Percentiles rank a stretch among this genome's conserved stretches.
These are phyloP conservation scores for Linnemannia schmuckeri DNA, from an alignment of 192 early-diverging fungal species.

Conservation along the genomic window DNA sequence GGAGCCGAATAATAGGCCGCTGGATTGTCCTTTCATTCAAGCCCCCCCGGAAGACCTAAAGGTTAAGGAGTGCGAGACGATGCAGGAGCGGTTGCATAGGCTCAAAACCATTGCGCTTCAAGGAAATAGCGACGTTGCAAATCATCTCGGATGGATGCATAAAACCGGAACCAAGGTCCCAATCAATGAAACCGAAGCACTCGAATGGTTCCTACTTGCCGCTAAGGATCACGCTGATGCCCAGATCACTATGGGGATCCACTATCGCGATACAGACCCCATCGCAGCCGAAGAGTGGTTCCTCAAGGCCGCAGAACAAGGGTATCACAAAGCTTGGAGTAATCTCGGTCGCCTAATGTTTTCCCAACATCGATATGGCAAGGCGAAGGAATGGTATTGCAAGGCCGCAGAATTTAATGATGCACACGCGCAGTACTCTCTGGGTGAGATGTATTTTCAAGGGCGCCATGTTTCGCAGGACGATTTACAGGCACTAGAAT, in stretches of 20 bases:
- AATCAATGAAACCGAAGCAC: background rate
- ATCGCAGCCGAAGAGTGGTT: conserved; percentile 4
- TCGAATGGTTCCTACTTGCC: background rate
- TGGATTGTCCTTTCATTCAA: conserved; percentile 2
- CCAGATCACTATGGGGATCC: background rate
- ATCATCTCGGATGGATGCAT: background rate
- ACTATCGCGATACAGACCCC: conserved; percentile 5
- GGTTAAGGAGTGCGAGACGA: background rate
- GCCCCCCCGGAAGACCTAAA: background rate
- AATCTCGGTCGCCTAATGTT: conserved; percentile 7
- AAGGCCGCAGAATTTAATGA: conserved; percentile 1
- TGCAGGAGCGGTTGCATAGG: background rate
- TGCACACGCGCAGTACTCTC: conserved; percentile 11
- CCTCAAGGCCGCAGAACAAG: conserved; percentile 10
- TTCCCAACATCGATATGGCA: background rate
- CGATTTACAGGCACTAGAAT: conserved; percentile 1
- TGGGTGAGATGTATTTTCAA: conserved; percentile 7
- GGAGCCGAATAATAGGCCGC: background rate
- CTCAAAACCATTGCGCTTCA: background rate
- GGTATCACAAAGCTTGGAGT: background rate
- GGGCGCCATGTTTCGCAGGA: background rate
- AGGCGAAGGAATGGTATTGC: conserved; percentile 9
- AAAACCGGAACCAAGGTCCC: background rate
- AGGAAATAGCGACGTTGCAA: background rate
- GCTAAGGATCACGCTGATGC: background rate